Evolutionary conservation across 345 rosid genomes (phyloP), one percentile per base, ranked within the genome.

Genomic region (Aegle marmelos): DNA sequence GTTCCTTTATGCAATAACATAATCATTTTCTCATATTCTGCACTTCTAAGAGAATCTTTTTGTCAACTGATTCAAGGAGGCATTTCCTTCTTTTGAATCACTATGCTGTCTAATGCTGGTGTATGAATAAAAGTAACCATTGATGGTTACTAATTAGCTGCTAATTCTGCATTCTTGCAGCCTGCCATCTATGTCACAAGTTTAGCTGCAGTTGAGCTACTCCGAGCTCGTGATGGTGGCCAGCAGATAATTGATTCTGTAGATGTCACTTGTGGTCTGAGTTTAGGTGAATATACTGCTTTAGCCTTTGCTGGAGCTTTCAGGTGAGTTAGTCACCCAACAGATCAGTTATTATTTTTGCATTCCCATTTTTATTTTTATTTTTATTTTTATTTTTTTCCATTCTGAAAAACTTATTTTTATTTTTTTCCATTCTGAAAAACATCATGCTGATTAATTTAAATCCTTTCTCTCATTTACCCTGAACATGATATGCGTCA

Each of bases 131-230:
- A 14, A 41, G 31, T 64, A 57, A 2, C n/a, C 7, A 1, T 73
- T 28, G 41, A 28, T 54, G 0, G 48, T 74, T 28, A 30, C 27
- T 64, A 61, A 50, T 50, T 34, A 39, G 66, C 25, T 54, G 57
- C 65, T 9, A 67, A 72, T 50, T 70, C 41, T 82, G 24, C 24
- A 31, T 83, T 62, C 70, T 70, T 78, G 68, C 94, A 97, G 99
- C 99, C 99, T 78, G 99, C 98, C 82, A 97, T 97, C 75, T 97
- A 94, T 85, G 98, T 97, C 82, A 93, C 99, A 54, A 94, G 99
- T 85, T 86, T 97, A 77, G 99, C 99, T 59, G 98, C 99, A 19
- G 98, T 97, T 57, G 99, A 94, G 79, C 80, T 97, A 73, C 91
- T 94, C 27, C 93, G 98, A 61, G 90, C 90, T 41, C 90, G 91